Conservation (phyloP, 1,139 yeast species). For the Suhomyces taliae region DNA sequence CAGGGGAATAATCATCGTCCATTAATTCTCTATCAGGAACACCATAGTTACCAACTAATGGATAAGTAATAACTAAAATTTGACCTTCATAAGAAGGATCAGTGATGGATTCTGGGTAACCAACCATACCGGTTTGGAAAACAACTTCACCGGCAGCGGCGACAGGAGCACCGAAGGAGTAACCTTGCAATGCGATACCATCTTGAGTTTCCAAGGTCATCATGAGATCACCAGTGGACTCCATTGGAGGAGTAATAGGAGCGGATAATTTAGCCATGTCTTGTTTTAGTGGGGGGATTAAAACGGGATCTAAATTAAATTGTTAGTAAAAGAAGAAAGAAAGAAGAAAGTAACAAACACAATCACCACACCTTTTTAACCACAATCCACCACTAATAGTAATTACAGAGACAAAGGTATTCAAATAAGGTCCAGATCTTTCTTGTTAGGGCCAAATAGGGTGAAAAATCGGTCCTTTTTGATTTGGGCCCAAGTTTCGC, state of each 20-base stretch:
- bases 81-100: constrained; percentile 99
- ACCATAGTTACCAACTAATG: constrained; percentile 98
- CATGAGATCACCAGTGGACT: constrained; percentile 74
- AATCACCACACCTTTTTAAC: not conserved
- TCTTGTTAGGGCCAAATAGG: too few species aligned
- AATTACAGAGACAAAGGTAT: too few species aligned
- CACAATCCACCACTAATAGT: not conserved
- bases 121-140: constrained; percentile 99
- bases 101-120: constrained; percentile 97
- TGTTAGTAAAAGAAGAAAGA: not conserved
- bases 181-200: constrained; percentile 90
- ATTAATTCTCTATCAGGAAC: constrained; percentile 83
- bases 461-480: too few species aligned
- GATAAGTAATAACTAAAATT: constrained; percentile 93
- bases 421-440: too few species aligned
- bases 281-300: constrained; percentile 1
- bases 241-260: constrained; percentile 89
- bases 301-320: not conserved
- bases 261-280: constrained; percentile 42
- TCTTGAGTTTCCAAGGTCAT: constrained; percentile 91
- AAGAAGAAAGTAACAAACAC: not conserved
- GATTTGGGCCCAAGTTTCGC: too few species aligned
- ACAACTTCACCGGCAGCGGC: constrained; percentile 96
- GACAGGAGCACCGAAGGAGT: constrained; percentile 93
- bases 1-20: constrained; percentile 71